phyloP scores from a whole-genome alignment of 78 protist species.

The Andalucia godoyi region DNA sequence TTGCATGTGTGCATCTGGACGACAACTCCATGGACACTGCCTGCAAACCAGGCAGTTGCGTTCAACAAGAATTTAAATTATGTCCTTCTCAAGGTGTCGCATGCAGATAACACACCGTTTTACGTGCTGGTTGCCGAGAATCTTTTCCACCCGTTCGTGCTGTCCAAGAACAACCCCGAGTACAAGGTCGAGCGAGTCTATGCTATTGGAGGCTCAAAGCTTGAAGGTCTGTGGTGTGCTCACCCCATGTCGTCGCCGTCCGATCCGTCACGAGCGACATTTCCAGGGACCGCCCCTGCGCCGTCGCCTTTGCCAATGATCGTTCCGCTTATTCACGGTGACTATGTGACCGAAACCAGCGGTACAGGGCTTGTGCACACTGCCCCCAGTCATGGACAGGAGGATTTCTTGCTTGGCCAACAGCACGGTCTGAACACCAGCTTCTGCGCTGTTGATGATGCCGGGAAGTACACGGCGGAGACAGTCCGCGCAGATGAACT shows the following conservation, averaged over 20 bases:
- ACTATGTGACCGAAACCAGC: slow-evolving; percentile 54
- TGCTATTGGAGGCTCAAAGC: too few species aligned
- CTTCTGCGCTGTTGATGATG: slow-evolving; percentile 26
- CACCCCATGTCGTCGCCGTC: too few species aligned
- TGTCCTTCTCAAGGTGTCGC: slow-evolving; percentile 1
- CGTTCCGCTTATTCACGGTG: neutral
- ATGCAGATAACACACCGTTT: neutral
- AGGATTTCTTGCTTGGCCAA: slow-evolving; percentile 46
- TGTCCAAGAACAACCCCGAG: too few species aligned
- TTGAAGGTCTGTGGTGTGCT: too few species aligned
- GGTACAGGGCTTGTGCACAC: slow-evolving; percentile 92
- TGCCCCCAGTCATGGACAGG: slow-evolving; percentile 90
- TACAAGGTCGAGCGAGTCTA: too few species aligned
- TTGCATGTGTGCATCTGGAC: slow-evolving; percentile 76
- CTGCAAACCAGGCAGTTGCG: slow-evolving; percentile 73
- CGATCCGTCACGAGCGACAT: too few species aligned
- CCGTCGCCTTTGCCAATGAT: too few species aligned
- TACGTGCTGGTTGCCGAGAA: too few species aligned
- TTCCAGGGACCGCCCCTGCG: too few species aligned
- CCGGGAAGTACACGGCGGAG: slow-evolving; percentile 48
- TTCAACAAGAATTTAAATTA: slow-evolving; percentile 20
- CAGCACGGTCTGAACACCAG: neutral
- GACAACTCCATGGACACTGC: slow-evolving; percentile 94
- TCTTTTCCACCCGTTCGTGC: too few species aligned
- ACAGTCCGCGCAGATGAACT: slow-evolving; percentile 20